These are phyloP conservation scores for Suillus hirtellus DNA, from an alignment of 768 basidiomycete species.

Conservation along the genomic window DNA sequence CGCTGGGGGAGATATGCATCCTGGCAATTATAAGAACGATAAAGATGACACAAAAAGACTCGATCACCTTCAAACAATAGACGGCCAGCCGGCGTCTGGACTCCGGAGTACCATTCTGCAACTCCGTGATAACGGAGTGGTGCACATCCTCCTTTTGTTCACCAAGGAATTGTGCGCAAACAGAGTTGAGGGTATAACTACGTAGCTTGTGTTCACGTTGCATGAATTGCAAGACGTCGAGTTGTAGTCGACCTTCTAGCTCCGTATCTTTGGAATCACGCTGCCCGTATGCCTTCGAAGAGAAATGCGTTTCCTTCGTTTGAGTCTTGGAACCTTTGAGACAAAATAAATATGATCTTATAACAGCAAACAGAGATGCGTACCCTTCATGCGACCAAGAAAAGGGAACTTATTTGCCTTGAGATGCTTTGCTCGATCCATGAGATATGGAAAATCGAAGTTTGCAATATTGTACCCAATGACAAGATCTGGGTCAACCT, in stretches of 20 bases:
- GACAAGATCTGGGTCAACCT: constrained; percentile 92
- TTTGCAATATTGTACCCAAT: constrained; percentile 94
- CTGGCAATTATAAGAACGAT: constrained; percentile 37
- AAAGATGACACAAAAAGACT: too few relatives aligned
- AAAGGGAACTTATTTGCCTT: constrained; percentile 68
- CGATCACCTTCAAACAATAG: constrained; percentile 89
- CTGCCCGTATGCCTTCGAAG: constrained; percentile 95
- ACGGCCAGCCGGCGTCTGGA: constrained; percentile 91
- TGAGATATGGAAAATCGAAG: constrained; percentile 96
- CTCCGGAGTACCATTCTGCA: constrained; percentile 96
- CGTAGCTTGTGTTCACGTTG: constrained; percentile 97
- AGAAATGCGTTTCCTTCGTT: constrained; percentile 94
- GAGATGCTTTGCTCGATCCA: constrained; percentile 87
- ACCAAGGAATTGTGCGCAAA: constrained; percentile 95
- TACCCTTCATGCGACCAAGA: constrained; percentile 78
- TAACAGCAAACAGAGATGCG: constrained; percentile 12
- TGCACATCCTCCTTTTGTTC: constrained; percentile 99
- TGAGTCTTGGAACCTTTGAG: constrained; percentile 68
- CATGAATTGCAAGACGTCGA: constrained; percentile 97
- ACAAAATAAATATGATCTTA: constrained; percentile 11
- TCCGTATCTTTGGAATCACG: constrained; percentile 94
- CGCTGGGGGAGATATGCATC: constrained; percentile 98
- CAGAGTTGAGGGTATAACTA: constrained; percentile 96
- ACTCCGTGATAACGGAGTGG: constrained; percentile 95
- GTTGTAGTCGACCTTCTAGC: constrained; percentile 90